Conservation (phyloP, 1,139 yeast genomes). For the Candida smagusa region DNA sequence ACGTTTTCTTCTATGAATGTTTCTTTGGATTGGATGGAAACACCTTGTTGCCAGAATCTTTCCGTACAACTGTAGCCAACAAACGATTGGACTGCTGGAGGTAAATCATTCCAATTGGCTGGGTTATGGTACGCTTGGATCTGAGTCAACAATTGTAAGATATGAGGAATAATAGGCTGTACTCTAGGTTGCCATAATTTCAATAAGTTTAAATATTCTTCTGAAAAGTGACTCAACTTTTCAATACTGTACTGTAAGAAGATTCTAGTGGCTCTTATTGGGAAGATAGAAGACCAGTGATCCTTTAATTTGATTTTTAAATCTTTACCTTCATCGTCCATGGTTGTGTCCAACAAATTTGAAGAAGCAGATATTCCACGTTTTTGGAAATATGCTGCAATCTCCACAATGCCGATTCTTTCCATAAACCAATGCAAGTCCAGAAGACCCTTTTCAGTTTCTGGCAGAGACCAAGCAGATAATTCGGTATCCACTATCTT, state of each 20-base stretch:
- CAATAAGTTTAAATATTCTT: slow-evolving; percentile 69
- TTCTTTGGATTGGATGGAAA: slow-evolving; percentile 89
- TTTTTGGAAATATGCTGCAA: slow-evolving; percentile 83
- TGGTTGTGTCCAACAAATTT: slow-evolving; percentile 68
- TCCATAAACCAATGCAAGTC: slow-evolving; percentile 98
- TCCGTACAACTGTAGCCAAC: slow-evolving; percentile 86
- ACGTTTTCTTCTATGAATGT: slow-evolving; percentile 93
- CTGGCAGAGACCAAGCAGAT: slow-evolving; percentile 88
- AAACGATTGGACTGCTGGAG: slow-evolving; percentile 86
- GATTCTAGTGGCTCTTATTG: slow-evolving; percentile 92
- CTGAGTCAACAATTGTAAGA: slow-evolving; percentile 80
- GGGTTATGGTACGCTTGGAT: slow-evolving; percentile 95
- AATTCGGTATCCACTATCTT: slow-evolving; percentile 91
- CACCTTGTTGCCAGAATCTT: slow-evolving; percentile 98
- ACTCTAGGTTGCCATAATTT: slow-evolving; percentile 90
- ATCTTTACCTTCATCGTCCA: slow-evolving; percentile 87
- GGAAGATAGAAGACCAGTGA: slow-evolving; percentile 93
- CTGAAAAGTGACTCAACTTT: slow-evolving; percentile 73
- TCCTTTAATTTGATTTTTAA: slow-evolving; percentile 77
- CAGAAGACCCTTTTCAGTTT: slow-evolving; percentile 81
- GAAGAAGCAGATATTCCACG: slow-evolving; percentile 79
- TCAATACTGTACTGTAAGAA: slow-evolving; percentile 95
- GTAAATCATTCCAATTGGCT: slow-evolving; percentile 82
- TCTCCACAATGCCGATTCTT: slow-evolving; percentile 87
- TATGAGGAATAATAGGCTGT: slow-evolving; percentile 87